Conservation (phyloP, 495 filamentous ascomycete genomes). For the Parathielavia hyrcaniae region DNA sequence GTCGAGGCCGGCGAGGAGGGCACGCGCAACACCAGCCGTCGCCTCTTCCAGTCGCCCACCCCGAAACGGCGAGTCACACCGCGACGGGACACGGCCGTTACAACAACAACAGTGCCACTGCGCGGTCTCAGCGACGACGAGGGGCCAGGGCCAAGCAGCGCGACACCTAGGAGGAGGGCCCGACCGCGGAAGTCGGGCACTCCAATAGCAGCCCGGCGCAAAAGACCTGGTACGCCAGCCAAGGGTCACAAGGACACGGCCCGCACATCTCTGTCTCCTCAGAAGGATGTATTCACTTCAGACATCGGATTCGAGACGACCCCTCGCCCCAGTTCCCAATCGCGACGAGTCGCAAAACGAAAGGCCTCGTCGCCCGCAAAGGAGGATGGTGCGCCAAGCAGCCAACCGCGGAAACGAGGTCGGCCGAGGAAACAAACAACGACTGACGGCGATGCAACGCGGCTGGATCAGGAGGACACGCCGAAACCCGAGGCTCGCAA, state of each 20-base stretch:
- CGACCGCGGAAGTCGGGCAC: constrained; percentile 38
- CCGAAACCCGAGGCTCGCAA: constrained; percentile 16
- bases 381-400: constrained; percentile 16
- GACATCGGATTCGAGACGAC: constrained; percentile 26
- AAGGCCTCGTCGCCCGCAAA: constrained; percentile 26
- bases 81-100: constrained; percentile 26
- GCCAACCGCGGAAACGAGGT: constrained; percentile 29
- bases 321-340: constrained; percentile 14
- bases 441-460: constrained; percentile 17
- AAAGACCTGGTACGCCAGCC: constrained; percentile 40
- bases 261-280: constrained; percentile 9
- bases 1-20: constrained; percentile 44
- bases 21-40: constrained; percentile 32
- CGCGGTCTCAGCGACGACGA: constrained; percentile 45
- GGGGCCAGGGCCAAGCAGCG: constrained; percentile 26
- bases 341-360: constrained; percentile 29
- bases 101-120: constrained; percentile 45
- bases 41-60: constrained; percentile 37
- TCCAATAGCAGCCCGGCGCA: constrained; percentile 37
- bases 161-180: constrained; percentile 38
- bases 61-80: constrained; percentile 25
- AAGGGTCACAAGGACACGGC: constrained; percentile 9
- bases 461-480: constrained; percentile 16
- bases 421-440: constrained; percentile 27
- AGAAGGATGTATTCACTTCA: constrained; percentile 19